Evolutionary conservation across 2,329 filamentous ascomycete genomes (phyloP).

Genomic region (Bretziella fagacearum): DNA sequence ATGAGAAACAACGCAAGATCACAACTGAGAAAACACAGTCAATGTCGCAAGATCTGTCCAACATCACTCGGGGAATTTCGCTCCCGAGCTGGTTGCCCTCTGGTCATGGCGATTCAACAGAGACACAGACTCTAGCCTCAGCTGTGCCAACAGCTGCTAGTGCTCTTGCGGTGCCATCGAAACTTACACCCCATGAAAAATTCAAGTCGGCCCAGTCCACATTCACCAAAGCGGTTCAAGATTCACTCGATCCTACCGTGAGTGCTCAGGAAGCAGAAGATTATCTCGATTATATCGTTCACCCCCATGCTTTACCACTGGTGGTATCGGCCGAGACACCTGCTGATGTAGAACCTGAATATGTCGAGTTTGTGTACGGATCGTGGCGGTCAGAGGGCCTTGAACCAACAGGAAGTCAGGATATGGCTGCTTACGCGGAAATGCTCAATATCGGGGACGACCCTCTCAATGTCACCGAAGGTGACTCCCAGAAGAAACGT

Average conservation of each 20-base stretch:
- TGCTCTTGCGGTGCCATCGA: neutral
- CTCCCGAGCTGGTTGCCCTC: conserved; percentile 41
- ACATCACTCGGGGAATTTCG: conserved; percentile 30
- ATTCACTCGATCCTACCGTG: conserved; percentile 74
- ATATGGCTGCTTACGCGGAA: conserved; percentile 48
- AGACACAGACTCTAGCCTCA: conserved; percentile 17
- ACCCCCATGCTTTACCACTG: conserved; percentile 76
- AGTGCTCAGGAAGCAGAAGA: conserved; percentile 61
- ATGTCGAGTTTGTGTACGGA: conserved; percentile 63
- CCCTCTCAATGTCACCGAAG: conserved; percentile 70
- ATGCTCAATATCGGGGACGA: conserved; percentile 64
- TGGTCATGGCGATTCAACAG: neutral
- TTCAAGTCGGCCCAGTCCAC: conserved; percentile 74
- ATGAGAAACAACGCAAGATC: conserved; percentile 48
- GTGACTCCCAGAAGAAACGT: conserved; percentile 77
- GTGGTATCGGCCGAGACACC: conserved; percentile 55
- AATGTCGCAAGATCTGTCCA: conserved; percentile 24
- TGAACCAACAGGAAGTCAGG: conserved; percentile 22
- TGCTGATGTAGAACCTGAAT: conserved; percentile 46
- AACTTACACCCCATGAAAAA: conserved; percentile 37
- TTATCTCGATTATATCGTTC: conserved; percentile 74
- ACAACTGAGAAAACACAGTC: conserved; percentile 29
- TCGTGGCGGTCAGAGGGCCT: conserved; percentile 45
- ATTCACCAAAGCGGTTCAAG: conserved; percentile 67
- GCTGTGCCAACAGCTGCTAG: neutral